phyloP scores from a whole-genome alignment of 768 basidiomycete species.

The Tulasnella sp. region DNA sequence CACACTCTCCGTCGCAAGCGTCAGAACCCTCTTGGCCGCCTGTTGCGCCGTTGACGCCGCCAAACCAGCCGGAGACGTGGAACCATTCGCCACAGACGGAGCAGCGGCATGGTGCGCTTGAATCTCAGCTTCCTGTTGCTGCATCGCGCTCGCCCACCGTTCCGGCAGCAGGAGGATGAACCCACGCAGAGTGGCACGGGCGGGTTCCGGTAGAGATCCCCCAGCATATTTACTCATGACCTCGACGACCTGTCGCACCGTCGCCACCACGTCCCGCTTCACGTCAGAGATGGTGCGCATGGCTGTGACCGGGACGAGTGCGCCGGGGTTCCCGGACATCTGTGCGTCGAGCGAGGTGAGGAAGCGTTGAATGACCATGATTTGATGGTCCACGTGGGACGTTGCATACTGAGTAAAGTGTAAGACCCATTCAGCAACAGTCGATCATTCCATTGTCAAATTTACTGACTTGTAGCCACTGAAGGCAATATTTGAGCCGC shows the following conservation, averaged over 20 bases:
- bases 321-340: constrained; percentile 22
- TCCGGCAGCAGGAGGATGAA: constrained; percentile 75
- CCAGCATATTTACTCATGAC: constrained; percentile 72
- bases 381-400: constrained; percentile 77
- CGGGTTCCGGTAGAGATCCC: constrained; percentile 76
- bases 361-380: constrained; percentile 72
- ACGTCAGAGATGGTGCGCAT: constrained; percentile 52
- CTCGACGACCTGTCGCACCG: constrained; percentile 80
- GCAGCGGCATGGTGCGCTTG: not conserved
- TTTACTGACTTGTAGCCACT: constrained; percentile 80
- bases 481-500: constrained; percentile 70
- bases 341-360: constrained; percentile 22
- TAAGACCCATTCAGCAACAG: constrained; percentile 1
- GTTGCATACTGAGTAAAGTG: constrained; percentile 82
- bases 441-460: no score
- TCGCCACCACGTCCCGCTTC: constrained; percentile 75
- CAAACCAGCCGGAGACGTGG: not conserved
- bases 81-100: constrained; percentile 1
- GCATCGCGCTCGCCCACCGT: constrained; percentile 49
- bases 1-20: constrained; percentile 80
- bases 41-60: constrained; percentile 36
- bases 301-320: constrained; percentile 39
- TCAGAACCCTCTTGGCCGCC: constrained; percentile 71
- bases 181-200: constrained; percentile 56
- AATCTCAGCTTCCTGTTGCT: constrained; percentile 10